These are phyloP conservation scores for Colletotrichum spinosum DNA, from an alignment of 2,329 filamentous ascomycete genomes.

Conservation along the genomic window DNA sequence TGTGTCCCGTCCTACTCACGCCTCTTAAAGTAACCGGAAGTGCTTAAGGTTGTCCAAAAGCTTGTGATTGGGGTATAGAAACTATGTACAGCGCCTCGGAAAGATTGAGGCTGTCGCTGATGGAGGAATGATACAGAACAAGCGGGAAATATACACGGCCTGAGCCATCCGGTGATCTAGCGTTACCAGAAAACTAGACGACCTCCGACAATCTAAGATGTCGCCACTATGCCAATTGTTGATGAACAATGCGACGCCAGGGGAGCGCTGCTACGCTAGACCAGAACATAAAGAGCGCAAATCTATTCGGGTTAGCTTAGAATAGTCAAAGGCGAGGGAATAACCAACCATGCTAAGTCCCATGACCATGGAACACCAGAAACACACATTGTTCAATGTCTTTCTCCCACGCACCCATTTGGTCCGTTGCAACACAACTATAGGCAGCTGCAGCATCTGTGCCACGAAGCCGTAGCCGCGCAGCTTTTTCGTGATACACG, in stretches of 20 bases:
- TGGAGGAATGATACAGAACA: too few relatives aligned
- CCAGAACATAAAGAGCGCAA: slow-evolving; percentile 65
- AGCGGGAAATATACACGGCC: too few relatives aligned
- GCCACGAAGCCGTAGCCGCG: slow-evolving; percentile 92
- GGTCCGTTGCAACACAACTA: slow-evolving; percentile 90
- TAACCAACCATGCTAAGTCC: slow-evolving; percentile 81
- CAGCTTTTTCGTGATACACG: slow-evolving; percentile 96
- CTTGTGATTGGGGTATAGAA: too few relatives aligned
- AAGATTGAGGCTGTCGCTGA: too few relatives aligned
- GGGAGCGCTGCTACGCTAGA: slow-evolving; percentile 45
- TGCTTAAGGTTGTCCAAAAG: too few relatives aligned
- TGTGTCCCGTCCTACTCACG: too few relatives aligned
- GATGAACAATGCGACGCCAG: background rate
- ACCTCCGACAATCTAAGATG: too few relatives aligned
- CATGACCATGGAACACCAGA: slow-evolving; percentile 93
- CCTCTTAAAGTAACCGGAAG: too few relatives aligned
- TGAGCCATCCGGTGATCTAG: too few relatives aligned
- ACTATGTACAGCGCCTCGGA: too few relatives aligned
- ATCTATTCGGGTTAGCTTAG: slow-evolving; percentile 51
- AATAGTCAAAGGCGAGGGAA: slow-evolving; percentile 6
- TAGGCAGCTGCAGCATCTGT: slow-evolving; percentile 97
- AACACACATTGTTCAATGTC: slow-evolving; percentile 88
- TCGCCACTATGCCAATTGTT: background rate
- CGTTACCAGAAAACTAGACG: too few relatives aligned
- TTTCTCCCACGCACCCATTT: slow-evolving; percentile 78